Conservation (phyloP, 768 basidiomycete species). For the Lentinus brumalis region DNA sequence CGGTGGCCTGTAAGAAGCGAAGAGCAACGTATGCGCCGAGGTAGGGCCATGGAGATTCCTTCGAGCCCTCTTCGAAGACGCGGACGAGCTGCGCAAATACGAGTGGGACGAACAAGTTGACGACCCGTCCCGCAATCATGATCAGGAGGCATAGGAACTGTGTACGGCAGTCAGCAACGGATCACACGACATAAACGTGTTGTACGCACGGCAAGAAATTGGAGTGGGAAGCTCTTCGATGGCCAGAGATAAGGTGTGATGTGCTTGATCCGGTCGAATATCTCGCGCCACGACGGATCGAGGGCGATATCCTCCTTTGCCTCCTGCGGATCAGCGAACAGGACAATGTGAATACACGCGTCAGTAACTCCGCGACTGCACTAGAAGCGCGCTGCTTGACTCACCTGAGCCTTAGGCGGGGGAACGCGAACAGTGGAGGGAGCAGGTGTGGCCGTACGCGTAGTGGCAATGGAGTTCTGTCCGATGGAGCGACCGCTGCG, state of each 20-base stretch:
- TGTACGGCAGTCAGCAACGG: not conserved
- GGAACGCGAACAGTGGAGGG: constrained; percentile 38
- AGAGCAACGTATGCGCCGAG: constrained; percentile 69
- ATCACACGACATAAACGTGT: constrained; percentile 14
- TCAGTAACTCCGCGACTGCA: constrained; percentile 10
- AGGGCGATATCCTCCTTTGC: constrained; percentile 53
- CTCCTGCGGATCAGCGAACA: constrained; percentile 17
- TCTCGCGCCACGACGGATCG: constrained; percentile 73
- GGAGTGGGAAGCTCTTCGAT: constrained; percentile 60
- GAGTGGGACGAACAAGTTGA: constrained; percentile 73
- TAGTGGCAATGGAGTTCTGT: constrained; percentile 55
- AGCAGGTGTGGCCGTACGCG: constrained; percentile 44
- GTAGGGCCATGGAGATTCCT: constrained; percentile 60
- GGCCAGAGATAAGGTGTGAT: constrained; percentile 89
- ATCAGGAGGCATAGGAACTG: constrained; percentile 71
- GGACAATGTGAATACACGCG: constrained; percentile 5
- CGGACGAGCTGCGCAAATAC: constrained; percentile 67
- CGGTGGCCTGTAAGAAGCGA: constrained; percentile 74
- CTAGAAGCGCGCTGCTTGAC: constrained; percentile 8
- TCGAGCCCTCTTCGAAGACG: constrained; percentile 49
- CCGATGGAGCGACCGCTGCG: constrained; percentile 48
- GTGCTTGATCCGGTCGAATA: constrained; percentile 62
- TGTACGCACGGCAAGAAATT: constrained; percentile 62
- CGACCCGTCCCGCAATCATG: constrained; percentile 71
- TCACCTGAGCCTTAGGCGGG: constrained; percentile 27